Percentiles rank a stretch among this genome's conserved stretches.
Evolutionary conservation across 306 rosid species (phyloP).

Genomic region (Astragalus membranaceus): DNA sequence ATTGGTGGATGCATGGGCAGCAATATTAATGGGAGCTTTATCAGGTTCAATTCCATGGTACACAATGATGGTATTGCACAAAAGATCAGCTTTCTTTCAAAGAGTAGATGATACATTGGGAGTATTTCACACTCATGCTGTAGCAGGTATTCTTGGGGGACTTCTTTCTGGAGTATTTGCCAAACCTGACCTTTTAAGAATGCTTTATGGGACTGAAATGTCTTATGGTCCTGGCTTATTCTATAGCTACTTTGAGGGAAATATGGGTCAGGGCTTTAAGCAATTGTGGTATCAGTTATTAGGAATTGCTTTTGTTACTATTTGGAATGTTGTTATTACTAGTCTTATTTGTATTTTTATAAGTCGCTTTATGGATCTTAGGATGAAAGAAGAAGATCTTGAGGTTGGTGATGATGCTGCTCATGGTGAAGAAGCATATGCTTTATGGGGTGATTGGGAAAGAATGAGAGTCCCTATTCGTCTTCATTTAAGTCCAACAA

Average conservation of each 20-base stretch:
- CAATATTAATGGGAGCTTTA: constrained; percentile 24
- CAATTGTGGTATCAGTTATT: constrained; percentile 44
- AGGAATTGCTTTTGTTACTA: constrained; percentile 50
- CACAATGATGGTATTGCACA: constrained; percentile 73
- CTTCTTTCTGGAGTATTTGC: constrained; percentile 65
- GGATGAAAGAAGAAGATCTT: constrained; percentile 69
- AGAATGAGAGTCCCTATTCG: constrained; percentile 23
- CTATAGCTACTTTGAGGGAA: constrained; percentile 3
- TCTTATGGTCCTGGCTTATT: constrained; percentile 30
- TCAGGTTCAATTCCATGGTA: constrained; percentile 31
- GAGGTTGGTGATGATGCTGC: constrained; percentile 65
- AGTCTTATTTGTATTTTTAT: constrained; percentile 50
- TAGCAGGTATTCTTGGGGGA: constrained; percentile 56
- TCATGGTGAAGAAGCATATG: constrained; percentile 74
- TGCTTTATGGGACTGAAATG: constrained; percentile 27
- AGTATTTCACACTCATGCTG: constrained; percentile 75
- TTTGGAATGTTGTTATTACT: constrained; percentile 52
- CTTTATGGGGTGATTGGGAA: constrained; percentile 82
- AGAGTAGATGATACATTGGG: constrained; percentile 73
- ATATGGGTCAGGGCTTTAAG: constrained; percentile 14
- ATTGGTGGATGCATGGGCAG: constrained; percentile 32
- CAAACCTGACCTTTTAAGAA: constrained; percentile 31
- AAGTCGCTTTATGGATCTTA: constrained; percentile 33
- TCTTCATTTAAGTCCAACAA: constrained; percentile 1
- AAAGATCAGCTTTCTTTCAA: constrained; percentile 22